Base-by-base conservation (phyloP, 2,329 filamentous ascomycete species). In the Fusarium fujikuroi region DNA sequence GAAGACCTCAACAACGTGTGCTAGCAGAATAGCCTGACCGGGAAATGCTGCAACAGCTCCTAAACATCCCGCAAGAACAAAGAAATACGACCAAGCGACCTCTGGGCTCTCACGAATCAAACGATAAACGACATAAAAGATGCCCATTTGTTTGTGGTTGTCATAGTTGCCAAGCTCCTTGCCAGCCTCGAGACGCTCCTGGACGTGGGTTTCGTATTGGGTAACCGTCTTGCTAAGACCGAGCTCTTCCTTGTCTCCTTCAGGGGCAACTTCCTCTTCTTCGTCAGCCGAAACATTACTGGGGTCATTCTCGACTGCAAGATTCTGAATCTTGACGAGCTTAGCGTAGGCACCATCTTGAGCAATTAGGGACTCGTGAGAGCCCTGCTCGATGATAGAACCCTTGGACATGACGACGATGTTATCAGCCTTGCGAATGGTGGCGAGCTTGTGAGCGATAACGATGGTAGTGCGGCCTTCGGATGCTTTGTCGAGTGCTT, bases 401-500 rank as follows among this genome's bases (percentile, higher is more conserved):
- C 77, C 77, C 50, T 75, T 74, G 12, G 74, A 66, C 74, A 79
- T 74, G 56, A 80, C 77, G 32, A 80, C 68, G n/a, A 79, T 80
- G 18, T 79, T 81, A 50, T 81, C 77, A 4, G 80, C 79, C 19
- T 77, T 77, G 21, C 76, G 73, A 19, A 81, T 78, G 1, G 80
- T 81, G 16, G 80, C 73, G 85, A 90, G 81, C n/a, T 88, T 82
- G 77, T 90, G 88, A 2, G 91, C 90, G 60, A 92, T 90, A 16
- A 89, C 85, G 42, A 92, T 89, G 0, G 89, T 91, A 0, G 90
- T 92, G 34, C 90, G 84, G 30, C 85, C 85, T 40, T 84, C 81
- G 0, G 88, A 87, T 3, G 90, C 83, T 21, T 82, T 82, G 60
- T 87, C 85, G 16, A 90, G 83, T 2, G 88, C 88, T 52, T 84